Evolutionary conservation across 176 grass and related monocot species (phyloP), one percentile per base, ranked within the genome.

Genomic region (Carex myosuroides): DNA sequence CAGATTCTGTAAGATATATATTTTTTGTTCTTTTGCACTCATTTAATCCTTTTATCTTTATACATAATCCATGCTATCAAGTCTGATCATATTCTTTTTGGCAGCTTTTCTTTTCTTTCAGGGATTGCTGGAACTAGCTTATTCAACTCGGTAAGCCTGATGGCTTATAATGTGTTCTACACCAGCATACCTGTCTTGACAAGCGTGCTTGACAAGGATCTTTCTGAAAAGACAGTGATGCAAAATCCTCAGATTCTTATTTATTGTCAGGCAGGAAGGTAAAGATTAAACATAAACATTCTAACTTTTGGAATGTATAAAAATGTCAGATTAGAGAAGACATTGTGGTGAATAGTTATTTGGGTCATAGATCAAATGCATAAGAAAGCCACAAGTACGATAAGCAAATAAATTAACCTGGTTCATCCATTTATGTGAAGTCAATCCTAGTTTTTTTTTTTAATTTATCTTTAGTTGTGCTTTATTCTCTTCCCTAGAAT

Each of bases 91-190:
- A 11, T 84, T 65, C 8, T 82, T 86, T 73, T 64, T 50, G 88
- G 87, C 84, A 98, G 95, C 37, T 98, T 98, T 93, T 98, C 95
- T 89, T 98, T 98, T 86, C 86, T 98, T 70, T 98, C 95, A 39
- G 92, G 92, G 66, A 92, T 98, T 84, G 90, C 95, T 80, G 95
- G 95, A 67, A 98, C 92, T 70, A 98, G 95, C 79, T 91, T 98
- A 87, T 98, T 98, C 84, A 98, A 98, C 82, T 94, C 95, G 3
- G 89, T 98, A 76, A 98, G 92, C 79, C 87, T 98, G 86, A 94
- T 94, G 95, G 95, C 92, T 70, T 98, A 98, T 86, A 98, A 98
- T 83, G 95, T 98, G 81, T 98, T 98, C 74, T 94, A 98, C 82
- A 98, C 95, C 73, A 98, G 91, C 66, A 91, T 94, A 81, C 95